phyloP scores from a whole-genome alignment of 331 rosid species.

The Pyracantha coccinea region DNA sequence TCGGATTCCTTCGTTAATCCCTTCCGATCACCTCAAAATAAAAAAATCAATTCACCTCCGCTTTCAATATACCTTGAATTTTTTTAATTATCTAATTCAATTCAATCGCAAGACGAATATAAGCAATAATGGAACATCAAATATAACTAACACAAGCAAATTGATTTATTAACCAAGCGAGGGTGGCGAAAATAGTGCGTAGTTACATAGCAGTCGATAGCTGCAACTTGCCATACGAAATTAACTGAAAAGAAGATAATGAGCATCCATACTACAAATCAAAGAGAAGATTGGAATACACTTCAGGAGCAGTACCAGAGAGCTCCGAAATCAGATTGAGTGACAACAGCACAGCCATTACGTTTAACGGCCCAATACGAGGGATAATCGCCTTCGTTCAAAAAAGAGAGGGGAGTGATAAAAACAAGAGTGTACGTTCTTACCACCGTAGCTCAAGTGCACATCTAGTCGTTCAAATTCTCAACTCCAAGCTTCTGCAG shows the following conservation, averaged over 20 bases:
- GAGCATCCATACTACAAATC: constrained; percentile 1
- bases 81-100: too few relatives aligned
- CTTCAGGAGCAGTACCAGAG: not conserved
- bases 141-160: not conserved
- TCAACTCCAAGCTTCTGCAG: constrained; percentile 60
- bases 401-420: not conserved
- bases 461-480: constrained; percentile 22
- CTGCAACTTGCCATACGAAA: constrained; percentile 2
- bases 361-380: not conserved
- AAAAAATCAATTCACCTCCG: too few relatives aligned
- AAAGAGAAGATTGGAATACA: not conserved
- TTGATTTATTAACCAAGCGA: not conserved
- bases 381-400: not conserved
- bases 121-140: not conserved
- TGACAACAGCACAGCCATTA: not conserved
- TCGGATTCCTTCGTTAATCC: too few relatives aligned
- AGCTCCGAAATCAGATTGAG: not conserved
- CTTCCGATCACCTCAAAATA: too few relatives aligned
- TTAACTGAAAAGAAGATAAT: not conserved
- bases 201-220: not conserved
- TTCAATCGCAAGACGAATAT: too few relatives aligned
- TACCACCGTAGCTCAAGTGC: not conserved
- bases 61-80: too few relatives aligned
- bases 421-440: not conserved
- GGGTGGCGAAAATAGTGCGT: not conserved